Conservation (phyloP, 2,329 filamentous ascomycete genomes). For the Apiospora sp. region DNA sequence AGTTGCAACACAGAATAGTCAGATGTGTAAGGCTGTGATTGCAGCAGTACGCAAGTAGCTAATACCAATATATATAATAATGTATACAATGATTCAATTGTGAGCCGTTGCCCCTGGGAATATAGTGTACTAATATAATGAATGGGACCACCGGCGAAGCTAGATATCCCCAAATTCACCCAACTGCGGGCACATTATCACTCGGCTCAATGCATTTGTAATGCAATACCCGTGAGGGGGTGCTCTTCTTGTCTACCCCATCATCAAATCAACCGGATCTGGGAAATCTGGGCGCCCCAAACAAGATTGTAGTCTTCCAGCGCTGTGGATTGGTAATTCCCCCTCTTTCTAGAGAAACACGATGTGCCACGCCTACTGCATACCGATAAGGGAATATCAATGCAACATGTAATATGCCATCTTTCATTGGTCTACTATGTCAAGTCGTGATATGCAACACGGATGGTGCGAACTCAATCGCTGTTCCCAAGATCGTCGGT, state of each 20-base stretch:
- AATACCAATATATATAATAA: too few species aligned
- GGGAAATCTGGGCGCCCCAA: too few species aligned
- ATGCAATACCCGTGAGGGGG: too few species aligned
- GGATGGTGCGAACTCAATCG: constrained; percentile 21
- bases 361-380: not conserved
- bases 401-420: not conserved
- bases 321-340: not conserved
- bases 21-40: too few species aligned
- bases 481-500: not conserved
- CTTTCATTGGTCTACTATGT: not conserved
- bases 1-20: too few species aligned
- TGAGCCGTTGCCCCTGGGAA: not conserved
- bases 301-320: too few species aligned
- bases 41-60: too few species aligned
- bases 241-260: too few species aligned
- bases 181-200: not conserved
- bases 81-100: too few species aligned
- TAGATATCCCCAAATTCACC: not conserved
- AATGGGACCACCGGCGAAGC: not conserved
- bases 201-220: not conserved
- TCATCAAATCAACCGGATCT: too few species aligned
- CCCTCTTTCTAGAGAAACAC: not conserved
- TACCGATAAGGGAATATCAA: not conserved
- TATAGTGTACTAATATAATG: not conserved
- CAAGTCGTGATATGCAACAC: not conserved